A percentile compares a stretch with the other conserved stretches of the same genome.
phyloP scores from a whole-genome alignment of 345 rosid genomes.

The Camelina sativa region DNA sequence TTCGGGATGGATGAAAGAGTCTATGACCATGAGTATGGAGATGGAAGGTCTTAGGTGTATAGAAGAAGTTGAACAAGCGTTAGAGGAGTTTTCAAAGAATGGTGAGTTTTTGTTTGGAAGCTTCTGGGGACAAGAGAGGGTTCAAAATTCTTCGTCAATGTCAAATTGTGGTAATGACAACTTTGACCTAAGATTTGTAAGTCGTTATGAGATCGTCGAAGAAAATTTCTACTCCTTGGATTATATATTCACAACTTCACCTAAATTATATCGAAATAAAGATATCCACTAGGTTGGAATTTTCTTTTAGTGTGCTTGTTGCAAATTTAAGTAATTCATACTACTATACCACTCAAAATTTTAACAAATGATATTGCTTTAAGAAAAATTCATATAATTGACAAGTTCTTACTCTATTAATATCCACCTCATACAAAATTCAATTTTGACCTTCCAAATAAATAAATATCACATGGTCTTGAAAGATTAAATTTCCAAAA shows the following conservation, averaged over 20 bases:
- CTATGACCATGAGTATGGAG: constrained; percentile 32
- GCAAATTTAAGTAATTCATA: neutral
- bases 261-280: neutral
- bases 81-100: constrained; percentile 56
- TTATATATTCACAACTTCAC: constrained; percentile 31
- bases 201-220: constrained; percentile 52
- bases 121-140: constrained; percentile 69
- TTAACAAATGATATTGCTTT: constrained; percentile 1
- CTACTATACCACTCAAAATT: neutral
- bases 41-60: constrained; percentile 51
- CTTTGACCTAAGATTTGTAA: constrained; percentile 46
- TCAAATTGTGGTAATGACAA: constrained; percentile 36
- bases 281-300: neutral
- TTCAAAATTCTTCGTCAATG: constrained; percentile 39
- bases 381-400: constrained; percentile 4
- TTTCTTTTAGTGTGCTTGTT: neutral
- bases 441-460: neutral
- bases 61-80: constrained; percentile 61
- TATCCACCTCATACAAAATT: neutral
- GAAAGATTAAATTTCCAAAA: neutral
- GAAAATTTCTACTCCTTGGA: constrained; percentile 43
- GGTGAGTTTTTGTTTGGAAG: constrained; percentile 92
- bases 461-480: neutral
- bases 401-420: constrained; percentile 1
- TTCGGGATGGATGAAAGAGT: constrained; percentile 37